Percentiles rank a stretch among this genome's conserved stretches.
Evolutionary conservation across 345 rosid species (phyloP).

Genomic region (Acer saccharum): DNA sequence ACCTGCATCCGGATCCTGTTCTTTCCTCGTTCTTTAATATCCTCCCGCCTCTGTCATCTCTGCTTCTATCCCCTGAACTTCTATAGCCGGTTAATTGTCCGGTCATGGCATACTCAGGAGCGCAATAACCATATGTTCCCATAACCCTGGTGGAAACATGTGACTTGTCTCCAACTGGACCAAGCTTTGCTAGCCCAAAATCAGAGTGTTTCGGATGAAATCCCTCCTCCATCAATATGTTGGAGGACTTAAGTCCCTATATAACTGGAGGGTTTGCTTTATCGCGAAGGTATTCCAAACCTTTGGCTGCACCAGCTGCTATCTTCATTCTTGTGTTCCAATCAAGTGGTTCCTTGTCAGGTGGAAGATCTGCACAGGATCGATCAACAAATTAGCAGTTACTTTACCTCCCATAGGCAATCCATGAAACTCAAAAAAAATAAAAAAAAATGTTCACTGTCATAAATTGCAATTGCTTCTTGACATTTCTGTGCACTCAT

Average conservation of each 20-base stretch:
- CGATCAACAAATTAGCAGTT: not conserved
- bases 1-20: constrained; percentile 68
- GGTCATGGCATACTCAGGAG: constrained; percentile 99
- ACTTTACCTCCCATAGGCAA: not conserved
- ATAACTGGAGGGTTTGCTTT: constrained; percentile 96
- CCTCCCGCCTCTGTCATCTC: constrained; percentile 62
- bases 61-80: constrained; percentile 47
- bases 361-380: constrained; percentile 69
- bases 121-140: constrained; percentile 98
- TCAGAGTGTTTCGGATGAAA: constrained; percentile 96
- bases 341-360: constrained; percentile 86
- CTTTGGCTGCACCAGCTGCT: constrained; percentile 98
- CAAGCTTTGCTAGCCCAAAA: constrained; percentile 97
- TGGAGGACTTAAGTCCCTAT: constrained; percentile 97
- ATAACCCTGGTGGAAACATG: constrained; percentile 98
- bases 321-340: constrained; percentile 98
- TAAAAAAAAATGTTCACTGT: not conserved
- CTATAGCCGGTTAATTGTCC: constrained; percentile 72
- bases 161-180: constrained; percentile 96
- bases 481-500: not conserved
- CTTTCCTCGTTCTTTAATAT: constrained; percentile 68
- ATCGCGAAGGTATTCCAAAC: constrained; percentile 91
- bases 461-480: constrained; percentile 3
- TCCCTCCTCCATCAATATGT: constrained; percentile 86
- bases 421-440: not conserved